phyloP scores from a whole-genome alignment of 129 eudicot species.

The Centella asiatica region DNA sequence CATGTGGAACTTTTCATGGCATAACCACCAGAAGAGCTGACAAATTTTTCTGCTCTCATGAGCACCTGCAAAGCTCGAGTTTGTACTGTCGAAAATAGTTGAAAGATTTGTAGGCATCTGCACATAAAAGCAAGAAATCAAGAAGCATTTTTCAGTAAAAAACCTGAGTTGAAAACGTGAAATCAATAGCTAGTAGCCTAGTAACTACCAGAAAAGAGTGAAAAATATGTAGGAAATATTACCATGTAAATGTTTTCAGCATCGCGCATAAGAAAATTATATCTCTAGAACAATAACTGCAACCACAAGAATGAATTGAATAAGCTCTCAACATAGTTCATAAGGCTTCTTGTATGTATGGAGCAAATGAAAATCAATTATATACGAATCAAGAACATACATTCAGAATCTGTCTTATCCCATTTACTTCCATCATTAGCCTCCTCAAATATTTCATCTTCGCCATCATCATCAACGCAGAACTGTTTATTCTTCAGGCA shows the following conservation, averaged over 20 bases:
- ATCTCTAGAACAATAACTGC: constrained; percentile 96
- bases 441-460: constrained; percentile 27
- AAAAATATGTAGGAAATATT: background rate
- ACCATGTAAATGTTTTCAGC: background rate
- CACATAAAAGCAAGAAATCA: no score
- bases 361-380: background rate
- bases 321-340: background rate
- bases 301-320: constrained; percentile 16
- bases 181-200: no score
- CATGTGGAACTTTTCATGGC: background rate
- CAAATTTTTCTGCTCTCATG: background rate
- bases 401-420: constrained; percentile 89
- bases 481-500: constrained; percentile 24
- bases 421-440: constrained; percentile 46
- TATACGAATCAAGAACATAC: constrained; percentile 34
- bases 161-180: no score
- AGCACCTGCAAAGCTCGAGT: background rate
- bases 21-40: background rate
- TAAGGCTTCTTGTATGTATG: background rate
- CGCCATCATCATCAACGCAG: constrained; percentile 24
- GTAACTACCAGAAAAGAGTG: background rate
- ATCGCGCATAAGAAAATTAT: constrained; percentile 20
- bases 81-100: background rate
- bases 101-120: no score
- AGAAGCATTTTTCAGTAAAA: no score